Evolutionary conservation across 208 protist genomes (phyloP).

Genomic region (Crithidia bombi): DNA sequence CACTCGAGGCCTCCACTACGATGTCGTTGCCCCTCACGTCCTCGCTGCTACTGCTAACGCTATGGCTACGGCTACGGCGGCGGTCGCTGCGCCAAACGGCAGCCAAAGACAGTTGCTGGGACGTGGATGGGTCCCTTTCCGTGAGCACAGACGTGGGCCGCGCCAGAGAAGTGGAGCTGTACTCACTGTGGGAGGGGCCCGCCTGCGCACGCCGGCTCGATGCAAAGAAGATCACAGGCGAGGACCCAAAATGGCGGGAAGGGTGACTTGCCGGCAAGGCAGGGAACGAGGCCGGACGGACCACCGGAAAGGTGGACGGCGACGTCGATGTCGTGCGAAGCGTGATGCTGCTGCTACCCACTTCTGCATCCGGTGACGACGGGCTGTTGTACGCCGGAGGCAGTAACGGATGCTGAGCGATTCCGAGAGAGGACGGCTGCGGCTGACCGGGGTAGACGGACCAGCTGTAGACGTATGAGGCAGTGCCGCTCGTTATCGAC

Average conservation of each 20-base stretch:
- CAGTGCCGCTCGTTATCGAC: neutral
- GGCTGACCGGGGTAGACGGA: neutral
- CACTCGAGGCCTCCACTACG: neutral
- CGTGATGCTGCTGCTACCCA: neutral
- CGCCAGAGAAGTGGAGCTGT: too few species aligned
- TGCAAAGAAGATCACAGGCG: constrained; percentile 1
- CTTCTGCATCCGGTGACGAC: neutral
- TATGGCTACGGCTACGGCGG: neutral
- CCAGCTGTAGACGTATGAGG: neutral
- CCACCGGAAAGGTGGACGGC: neutral
- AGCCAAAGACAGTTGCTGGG: neutral
- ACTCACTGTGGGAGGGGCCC: neutral
- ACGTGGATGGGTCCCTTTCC: neutral
- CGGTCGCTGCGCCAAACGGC: too few species aligned
- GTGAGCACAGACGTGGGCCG: neutral
- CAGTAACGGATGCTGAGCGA: neutral
- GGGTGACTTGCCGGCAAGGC: constrained; percentile 1
- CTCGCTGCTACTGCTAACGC: neutral
- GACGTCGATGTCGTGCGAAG: neutral
- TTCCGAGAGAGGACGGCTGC: neutral
- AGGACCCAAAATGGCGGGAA: neutral
- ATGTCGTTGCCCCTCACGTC: neutral
- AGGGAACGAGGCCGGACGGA: neutral
- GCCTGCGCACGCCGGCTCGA: neutral
- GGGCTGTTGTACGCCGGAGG: neutral